Conservation (phyloP, 768 basidiomycete genomes). For the Collybiopsis confluens region DNA sequence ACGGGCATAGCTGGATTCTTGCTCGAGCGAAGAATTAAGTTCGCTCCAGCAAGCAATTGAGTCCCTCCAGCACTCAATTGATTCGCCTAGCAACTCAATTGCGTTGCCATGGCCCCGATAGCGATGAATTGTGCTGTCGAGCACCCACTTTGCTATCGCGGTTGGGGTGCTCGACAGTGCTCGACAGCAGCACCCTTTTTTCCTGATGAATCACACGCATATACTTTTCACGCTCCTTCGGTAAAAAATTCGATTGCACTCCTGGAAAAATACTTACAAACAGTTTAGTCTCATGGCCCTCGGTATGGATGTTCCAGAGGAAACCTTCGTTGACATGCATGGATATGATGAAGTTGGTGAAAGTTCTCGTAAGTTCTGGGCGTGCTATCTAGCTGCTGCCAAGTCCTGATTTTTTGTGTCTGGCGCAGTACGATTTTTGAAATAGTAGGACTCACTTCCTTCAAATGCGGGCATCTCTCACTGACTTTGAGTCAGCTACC, state of each 20-base stretch:
- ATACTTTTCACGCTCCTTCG: conserved; percentile 46
- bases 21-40: too few species aligned
- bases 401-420: not conserved
- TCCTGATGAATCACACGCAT: conserved; percentile 49
- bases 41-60: too few species aligned
- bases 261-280: too few species aligned
- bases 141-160: too few species aligned
- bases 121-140: too few species aligned
- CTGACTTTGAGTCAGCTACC: conserved; percentile 36
- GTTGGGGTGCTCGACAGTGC: too few species aligned
- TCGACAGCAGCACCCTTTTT: conserved; percentile 46
- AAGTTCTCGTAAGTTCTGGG: conserved; percentile 30
- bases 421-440: conserved; percentile 57
- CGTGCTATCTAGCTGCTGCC: not conserved
- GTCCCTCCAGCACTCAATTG: too few species aligned
- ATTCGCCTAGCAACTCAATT: too few species aligned
- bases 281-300: conserved; percentile 40
- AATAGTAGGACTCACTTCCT: conserved; percentile 40
- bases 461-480: not conserved
- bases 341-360: conserved; percentile 36
- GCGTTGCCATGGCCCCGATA: too few species aligned
- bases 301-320: conserved; percentile 52
- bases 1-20: too few species aligned
- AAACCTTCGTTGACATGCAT: conserved; percentile 44
- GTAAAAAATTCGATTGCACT: conserved; percentile 17